Base-by-base conservation (phyloP, 169 alveolate genomes). In the Eimeria maxima region DNA sequence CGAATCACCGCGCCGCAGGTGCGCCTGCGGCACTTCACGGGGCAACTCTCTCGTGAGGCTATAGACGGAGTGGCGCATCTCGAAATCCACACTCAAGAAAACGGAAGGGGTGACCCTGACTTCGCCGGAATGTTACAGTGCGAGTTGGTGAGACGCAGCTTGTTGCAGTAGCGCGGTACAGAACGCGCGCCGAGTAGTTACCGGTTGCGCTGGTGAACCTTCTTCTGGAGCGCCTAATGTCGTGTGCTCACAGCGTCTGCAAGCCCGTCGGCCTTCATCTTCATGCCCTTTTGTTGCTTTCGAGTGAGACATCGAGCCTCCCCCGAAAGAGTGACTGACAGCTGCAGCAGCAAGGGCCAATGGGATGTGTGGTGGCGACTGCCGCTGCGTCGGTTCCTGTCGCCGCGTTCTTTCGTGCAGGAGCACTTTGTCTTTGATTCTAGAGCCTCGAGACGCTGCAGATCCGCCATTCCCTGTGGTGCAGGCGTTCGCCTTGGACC, bases 11-110 rank as follows among this genome's bases (percentile, higher is more conserved):
- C 65, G 60, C 67, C 81, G 33, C 93, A 57, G 55, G 83, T 87
- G 65, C 93, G 80, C 93, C 81, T 87, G 80, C 93, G 81, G 65
- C 65, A 87, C 81, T 87, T 87, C 81, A 87, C 93, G 65, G 93
- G 93, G 93, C 93, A 87, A 20, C 93, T 87, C 44, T 87, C 93
- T 57, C 93, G 60, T 29, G 93, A 87, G 73, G 93, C 83, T 42
- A 87, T 87, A 29, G 80, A 87, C 83, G 93, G 93, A 55, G 93
- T 87, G 93, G 93, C 93, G 22, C 93, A 87, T 87, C 93, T 87
- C 53, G 93, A 87, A 50, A 87, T 87, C 47, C 65, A 63, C 24
- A 42, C 67, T 63, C 57, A 50, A 60, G 93, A 87, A 33, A 53
- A 63, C 71, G 63, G 47, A 87, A 47, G 93, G 44, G 83, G 20